Evolutionary conservation across 2,329 filamentous ascomycete genomes (phyloP).

Genomic region (Arthrobotrys megalospora): DNA sequence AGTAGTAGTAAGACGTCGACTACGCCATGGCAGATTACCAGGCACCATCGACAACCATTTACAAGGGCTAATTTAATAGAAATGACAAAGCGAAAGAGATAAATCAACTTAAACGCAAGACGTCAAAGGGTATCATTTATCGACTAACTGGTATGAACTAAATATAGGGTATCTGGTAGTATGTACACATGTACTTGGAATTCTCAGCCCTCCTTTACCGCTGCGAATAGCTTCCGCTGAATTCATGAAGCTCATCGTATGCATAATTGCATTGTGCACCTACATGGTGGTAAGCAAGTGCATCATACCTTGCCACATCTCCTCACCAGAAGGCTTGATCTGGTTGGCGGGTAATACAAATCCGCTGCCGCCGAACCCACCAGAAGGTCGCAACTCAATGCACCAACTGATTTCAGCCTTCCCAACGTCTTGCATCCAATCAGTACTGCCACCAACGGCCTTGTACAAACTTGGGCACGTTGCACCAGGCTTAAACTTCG

Average conservation of each 20-base stretch:
- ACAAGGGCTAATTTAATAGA: too few species aligned
- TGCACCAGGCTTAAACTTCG: constrained; percentile 68
- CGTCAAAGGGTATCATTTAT: too few species aligned
- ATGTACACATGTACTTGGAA: constrained; percentile 15
- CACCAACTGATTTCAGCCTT: constrained; percentile 65
- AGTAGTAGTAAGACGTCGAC: too few species aligned
- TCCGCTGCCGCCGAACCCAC: constrained; percentile 67
- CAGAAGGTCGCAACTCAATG: constrained; percentile 70
- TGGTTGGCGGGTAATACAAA: constrained; percentile 71
- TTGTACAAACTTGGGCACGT: constrained; percentile 76
- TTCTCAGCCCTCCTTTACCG: neutral
- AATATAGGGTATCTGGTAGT: constrained; percentile 37
- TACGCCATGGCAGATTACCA: too few species aligned
- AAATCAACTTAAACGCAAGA: too few species aligned
- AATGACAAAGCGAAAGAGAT: too few species aligned
- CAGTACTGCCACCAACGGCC: constrained; percentile 70
- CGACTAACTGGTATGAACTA: too few species aligned
- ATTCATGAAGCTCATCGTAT: too few species aligned
- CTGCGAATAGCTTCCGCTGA: neutral
- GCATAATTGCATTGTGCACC: neutral
- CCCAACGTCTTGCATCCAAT: constrained; percentile 69
- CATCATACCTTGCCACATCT: constrained; percentile 70
- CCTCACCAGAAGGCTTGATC: constrained; percentile 70
- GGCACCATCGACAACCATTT: too few species aligned
- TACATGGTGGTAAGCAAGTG: constrained; percentile 44